phyloP scores from a whole-genome alignment of 768 basidiomycete genomes.

The Daedalea quercina region DNA sequence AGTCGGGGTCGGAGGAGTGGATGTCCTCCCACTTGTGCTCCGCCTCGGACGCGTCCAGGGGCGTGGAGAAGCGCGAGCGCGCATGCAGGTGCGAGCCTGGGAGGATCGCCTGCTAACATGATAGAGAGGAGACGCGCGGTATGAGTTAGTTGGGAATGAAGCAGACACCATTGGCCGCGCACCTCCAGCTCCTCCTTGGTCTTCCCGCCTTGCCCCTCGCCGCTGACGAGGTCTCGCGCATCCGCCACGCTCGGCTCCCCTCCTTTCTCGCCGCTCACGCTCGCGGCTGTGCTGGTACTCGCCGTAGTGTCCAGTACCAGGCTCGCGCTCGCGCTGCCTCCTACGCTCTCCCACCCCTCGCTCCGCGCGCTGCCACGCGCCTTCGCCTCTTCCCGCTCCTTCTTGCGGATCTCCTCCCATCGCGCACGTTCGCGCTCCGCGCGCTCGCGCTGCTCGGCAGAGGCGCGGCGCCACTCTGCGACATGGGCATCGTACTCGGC shows the following conservation, averaged over 20 bases:
- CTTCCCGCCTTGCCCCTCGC: slow-evolving; percentile 25
- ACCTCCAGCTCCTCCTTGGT: slow-evolving; percentile 21
- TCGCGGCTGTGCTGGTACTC: slow-evolving; percentile 10
- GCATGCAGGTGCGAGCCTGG: slow-evolving; percentile 3
- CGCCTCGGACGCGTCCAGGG: slow-evolving; percentile 25
- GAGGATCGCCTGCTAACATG: slow-evolving; percentile 5
- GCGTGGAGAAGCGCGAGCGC: slow-evolving; percentile 9
- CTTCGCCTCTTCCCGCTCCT: slow-evolving; percentile 31
- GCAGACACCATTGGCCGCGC: slow-evolving; percentile 18
- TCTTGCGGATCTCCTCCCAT: slow-evolving; percentile 63
- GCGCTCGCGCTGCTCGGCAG: slow-evolving; percentile 65
- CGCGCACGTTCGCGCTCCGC: slow-evolving; percentile 66
- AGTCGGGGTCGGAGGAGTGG: slow-evolving; percentile 46
- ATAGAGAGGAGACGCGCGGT: not conserved
- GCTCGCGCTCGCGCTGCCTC: slow-evolving; percentile 14
- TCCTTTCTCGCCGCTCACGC: not conserved
- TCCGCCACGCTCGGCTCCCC: slow-evolving; percentile 32
- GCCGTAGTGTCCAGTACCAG: slow-evolving; percentile 14
- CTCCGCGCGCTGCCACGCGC: slow-evolving; percentile 17
- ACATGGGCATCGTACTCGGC: slow-evolving; percentile 63
- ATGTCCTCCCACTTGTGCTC: slow-evolving; percentile 68
- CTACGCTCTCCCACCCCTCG: slow-evolving; percentile 29
- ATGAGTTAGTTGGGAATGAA: not conserved
- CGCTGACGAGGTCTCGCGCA: slow-evolving; percentile 32
- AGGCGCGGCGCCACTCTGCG: slow-evolving; percentile 63